Percentiles rank a stretch among this genome's conserved stretches.
Conservation (phyloP, 2,329 filamentous ascomycete genomes). For the Clarireedia paspali region DNA sequence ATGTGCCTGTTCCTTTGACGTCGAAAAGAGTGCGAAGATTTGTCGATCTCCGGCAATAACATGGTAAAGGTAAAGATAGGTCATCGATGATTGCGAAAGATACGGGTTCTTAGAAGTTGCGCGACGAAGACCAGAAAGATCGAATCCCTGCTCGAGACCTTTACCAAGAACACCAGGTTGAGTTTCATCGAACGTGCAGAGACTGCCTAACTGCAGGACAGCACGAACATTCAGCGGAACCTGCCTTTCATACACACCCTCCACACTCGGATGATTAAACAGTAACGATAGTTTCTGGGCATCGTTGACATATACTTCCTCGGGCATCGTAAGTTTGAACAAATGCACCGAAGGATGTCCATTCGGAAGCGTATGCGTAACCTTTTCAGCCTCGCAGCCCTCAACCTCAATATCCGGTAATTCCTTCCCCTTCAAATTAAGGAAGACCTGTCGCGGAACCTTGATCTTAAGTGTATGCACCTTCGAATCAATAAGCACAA, state of each 20-base stretch:
- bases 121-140: slow-evolving; percentile 67
- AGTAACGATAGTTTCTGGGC: slow-evolving; percentile 72
- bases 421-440: slow-evolving; percentile 84
- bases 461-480: slow-evolving; percentile 82
- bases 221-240: slow-evolving; percentile 81
- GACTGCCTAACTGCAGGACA: slow-evolving; percentile 79
- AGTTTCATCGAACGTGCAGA: slow-evolving; percentile 87
- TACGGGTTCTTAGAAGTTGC: slow-evolving; percentile 64
- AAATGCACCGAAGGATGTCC: slow-evolving; percentile 90
- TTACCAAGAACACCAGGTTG: slow-evolving; percentile 87
- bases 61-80: slow-evolving; percentile 89
- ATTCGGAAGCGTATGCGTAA: slow-evolving; percentile 88
- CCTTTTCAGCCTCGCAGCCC: slow-evolving; percentile 84
- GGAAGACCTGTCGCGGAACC: slow-evolving; percentile 80
- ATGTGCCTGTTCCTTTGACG: slow-evolving; percentile 68
- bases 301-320: slow-evolving; percentile 80
- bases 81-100: slow-evolving; percentile 64
- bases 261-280: slow-evolving; percentile 88
- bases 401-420: slow-evolving; percentile 82
- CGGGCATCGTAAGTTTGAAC: slow-evolving; percentile 86
- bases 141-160: slow-evolving; percentile 89
- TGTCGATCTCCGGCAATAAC: slow-evolving; percentile 85
- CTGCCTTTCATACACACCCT: slow-evolving; percentile 95
- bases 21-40: slow-evolving; percentile 90
- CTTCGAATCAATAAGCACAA: slow-evolving; percentile 88